A percentile compares a stretch with the other conserved stretches of the same genome.
These are phyloP conservation scores for Phytophthora ohioensis DNA, from an alignment of 352 stramenopile species.

Conservation along the genomic window DNA sequence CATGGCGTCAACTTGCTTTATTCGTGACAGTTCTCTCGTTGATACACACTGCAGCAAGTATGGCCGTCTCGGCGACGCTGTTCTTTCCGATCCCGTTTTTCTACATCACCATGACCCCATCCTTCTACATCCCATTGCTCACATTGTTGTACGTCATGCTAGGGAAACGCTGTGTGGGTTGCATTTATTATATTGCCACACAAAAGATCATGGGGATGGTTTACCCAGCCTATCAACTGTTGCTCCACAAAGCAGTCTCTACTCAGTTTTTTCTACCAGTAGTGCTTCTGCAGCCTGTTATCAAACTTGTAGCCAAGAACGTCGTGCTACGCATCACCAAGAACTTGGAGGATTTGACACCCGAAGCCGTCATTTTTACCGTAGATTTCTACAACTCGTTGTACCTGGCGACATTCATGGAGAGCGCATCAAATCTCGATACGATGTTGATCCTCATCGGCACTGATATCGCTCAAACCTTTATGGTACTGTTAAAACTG, in stretches of 20 bases:
- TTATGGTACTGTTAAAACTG: not conserved
- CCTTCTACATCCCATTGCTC: conserved; percentile 21
- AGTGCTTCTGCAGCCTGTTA: conserved; percentile 19
- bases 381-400: conserved; percentile 38
- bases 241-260: conserved; percentile 8
- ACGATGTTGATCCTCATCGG: conserved; percentile 16
- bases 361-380: conserved; percentile 32
- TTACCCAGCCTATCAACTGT: conserved; percentile 23
- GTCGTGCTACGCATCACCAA: conserved; percentile 16
- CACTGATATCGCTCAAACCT: conserved; percentile 19
- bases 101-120: conserved; percentile 31
- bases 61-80: conserved; percentile 3
- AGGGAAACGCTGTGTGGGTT: not conserved
- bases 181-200: conserved; percentile 3
- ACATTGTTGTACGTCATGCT: conserved; percentile 12
- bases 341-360: conserved; percentile 28
- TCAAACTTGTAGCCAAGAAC: conserved; percentile 34
- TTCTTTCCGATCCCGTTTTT: conserved; percentile 35
- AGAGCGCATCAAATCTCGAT: conserved; percentile 12
- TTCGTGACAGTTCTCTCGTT: conserved; percentile 1
- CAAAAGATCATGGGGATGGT: conserved; percentile 30
- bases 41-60: conserved; percentile 11
- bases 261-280: conserved; percentile 11
- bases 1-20: conserved; percentile 1
- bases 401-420: conserved; percentile 36